A percentile compares a stretch with the other conserved stretches of the same genome.
Conservation (phyloP, 2,329 filamentous ascomycete genomes). For the Neopestalotiopsis rosae region DNA sequence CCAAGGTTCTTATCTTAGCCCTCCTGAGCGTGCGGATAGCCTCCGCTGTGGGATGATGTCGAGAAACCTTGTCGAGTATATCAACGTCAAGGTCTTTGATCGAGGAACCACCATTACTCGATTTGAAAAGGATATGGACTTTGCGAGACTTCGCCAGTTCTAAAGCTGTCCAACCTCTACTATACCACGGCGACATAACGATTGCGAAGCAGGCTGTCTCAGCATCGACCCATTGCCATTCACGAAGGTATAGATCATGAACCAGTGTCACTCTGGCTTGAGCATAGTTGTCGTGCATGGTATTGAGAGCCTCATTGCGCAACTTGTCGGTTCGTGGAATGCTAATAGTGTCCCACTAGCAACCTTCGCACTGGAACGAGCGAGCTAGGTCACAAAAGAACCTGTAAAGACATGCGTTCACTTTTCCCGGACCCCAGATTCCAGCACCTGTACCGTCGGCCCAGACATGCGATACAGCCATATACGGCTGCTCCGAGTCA, state of each 20-base stretch:
- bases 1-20: too few species aligned
- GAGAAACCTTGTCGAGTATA: too few species aligned
- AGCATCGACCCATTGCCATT: neutral
- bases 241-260: neutral
- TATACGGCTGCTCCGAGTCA: neutral
- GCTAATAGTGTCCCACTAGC: neutral
- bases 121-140: too few species aligned
- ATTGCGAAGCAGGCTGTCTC: neutral
- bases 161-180: neutral
- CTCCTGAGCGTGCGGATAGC: too few species aligned
- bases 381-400: neutral
- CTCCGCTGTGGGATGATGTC: too few species aligned
- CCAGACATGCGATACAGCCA: conserved; percentile 21
- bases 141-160: too few species aligned
- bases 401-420: neutral
- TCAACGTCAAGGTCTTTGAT: too few species aligned
- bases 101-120: accelerated
- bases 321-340: neutral
- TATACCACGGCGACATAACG: neutral
- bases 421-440: neutral
- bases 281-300: neutral
- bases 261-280: neutral
- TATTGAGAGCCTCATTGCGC: neutral
- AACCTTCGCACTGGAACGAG: neutral
- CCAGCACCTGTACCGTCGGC: conserved; percentile 19